These are phyloP conservation scores for Populus alba DNA, from an alignment of 345 rosid species.

Conservation along the genomic window DNA sequence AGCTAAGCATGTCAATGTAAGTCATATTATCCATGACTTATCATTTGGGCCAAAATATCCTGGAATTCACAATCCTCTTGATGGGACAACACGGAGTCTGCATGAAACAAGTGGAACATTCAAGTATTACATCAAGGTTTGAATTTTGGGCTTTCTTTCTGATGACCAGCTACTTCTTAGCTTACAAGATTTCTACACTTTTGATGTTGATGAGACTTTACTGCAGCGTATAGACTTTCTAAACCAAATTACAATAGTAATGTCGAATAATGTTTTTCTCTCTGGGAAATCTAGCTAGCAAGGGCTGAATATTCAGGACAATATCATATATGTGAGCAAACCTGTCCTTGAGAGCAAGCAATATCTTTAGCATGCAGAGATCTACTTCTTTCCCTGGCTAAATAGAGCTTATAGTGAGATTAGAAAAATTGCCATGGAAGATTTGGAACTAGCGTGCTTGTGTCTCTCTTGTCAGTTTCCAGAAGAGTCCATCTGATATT, in stretches of 20 bases:
- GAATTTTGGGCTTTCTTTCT: conserved; percentile 11
- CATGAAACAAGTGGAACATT: conserved; percentile 82
- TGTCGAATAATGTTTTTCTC: not conserved
- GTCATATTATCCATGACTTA: conserved; percentile 81
- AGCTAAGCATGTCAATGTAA: conserved; percentile 75
- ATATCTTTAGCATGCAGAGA: not conserved
- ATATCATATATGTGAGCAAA: not conserved
- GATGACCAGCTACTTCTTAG: not conserved
- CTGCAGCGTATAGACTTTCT: not conserved
- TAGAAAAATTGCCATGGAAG: not conserved
- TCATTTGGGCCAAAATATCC: conserved; percentile 97
- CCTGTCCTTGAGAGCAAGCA: not conserved
- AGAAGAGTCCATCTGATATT: not conserved
- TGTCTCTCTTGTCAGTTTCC: not conserved
- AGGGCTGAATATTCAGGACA: not conserved
- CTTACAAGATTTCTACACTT: not conserved
- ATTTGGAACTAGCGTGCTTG: not conserved
- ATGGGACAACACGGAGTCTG: conserved; percentile 66
- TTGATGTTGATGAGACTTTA: not conserved
- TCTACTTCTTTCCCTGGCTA: not conserved
- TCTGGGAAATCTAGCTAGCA: not conserved
- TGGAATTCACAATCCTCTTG: conserved; percentile 94
- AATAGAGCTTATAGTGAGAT: not conserved
- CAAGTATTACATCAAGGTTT: conserved; percentile 94
- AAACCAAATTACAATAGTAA: not conserved